Evolutionary conservation across 257 asterid genomes (phyloP).

Genomic region (Parsonsia alboflavescens): DNA sequence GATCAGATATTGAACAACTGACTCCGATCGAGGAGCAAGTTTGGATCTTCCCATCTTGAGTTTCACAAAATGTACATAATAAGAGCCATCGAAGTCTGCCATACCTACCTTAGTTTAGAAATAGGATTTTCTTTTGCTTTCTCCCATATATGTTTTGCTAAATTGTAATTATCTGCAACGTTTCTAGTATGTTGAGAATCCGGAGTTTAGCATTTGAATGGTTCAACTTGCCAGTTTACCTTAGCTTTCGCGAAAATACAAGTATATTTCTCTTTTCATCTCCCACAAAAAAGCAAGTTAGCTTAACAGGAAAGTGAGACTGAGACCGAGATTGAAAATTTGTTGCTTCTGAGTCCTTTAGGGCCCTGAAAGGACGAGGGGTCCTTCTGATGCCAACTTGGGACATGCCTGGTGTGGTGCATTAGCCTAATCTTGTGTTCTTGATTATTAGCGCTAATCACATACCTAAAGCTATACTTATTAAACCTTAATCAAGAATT

Average conservation of each 20-base stretch:
- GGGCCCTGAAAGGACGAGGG: no score
- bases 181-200: conserved; percentile 8
- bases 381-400: no score
- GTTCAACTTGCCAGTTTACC: not conserved
- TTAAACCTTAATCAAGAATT: not conserved
- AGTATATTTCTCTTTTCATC: not conserved
- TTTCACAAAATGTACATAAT: conserved; percentile 25
- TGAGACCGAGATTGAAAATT: not conserved
- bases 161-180: conserved; percentile 16
- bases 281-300: not conserved
- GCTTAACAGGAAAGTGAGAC: not conserved
- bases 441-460: not conserved
- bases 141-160: not conserved
- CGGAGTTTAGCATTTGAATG: not conserved
- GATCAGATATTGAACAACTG: conserved; percentile 6
- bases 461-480: not conserved
- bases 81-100: conserved; percentile 6
- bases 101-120: conserved; percentile 13
- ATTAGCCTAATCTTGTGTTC: not conserved
- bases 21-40: conserved; percentile 29
- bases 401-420: not conserved
- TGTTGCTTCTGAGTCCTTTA: no score
- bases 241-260: not conserved
- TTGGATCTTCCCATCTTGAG: conserved; percentile 14
- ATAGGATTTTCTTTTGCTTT: conserved; percentile 1